A percentile compares a stretch with the other conserved stretches of the same genome.
Evolutionary conservation across 2,329 filamentous ascomycete genomes (phyloP).

Genomic region (Penicillium sp.): DNA sequence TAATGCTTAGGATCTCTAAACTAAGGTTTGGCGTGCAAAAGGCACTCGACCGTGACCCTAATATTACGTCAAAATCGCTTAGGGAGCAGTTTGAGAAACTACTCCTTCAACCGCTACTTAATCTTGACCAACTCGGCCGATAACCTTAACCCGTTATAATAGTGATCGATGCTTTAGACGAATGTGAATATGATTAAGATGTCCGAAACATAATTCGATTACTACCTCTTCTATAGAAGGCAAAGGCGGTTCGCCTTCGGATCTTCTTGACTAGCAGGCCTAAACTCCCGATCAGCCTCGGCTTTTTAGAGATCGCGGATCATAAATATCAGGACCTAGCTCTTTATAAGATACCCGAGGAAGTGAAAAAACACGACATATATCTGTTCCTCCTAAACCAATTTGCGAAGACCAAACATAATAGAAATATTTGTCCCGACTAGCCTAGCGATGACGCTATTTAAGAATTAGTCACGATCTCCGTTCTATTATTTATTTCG

Average conservation of each 20-base stretch:
- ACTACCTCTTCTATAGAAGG: slow-evolving; percentile 13
- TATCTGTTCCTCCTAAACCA: slow-evolving; percentile 21
- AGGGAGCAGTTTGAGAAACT: slow-evolving; percentile 30
- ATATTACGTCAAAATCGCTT: slow-evolving; percentile 25
- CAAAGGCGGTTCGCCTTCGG: slow-evolving; percentile 13
- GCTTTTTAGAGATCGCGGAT: slow-evolving; percentile 17
- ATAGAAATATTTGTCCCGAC: slow-evolving; percentile 7
- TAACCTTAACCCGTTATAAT: slow-evolving; percentile 10
- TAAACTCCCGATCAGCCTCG: slow-evolving; percentile 23
- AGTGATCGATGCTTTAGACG: slow-evolving; percentile 30
- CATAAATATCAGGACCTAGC: no score
- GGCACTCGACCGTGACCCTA: slow-evolving; percentile 25
- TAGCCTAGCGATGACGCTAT: slow-evolving; percentile 15
- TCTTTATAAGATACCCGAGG: slow-evolving; percentile 14
- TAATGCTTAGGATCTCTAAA: slow-evolving; percentile 32
- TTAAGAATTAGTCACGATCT: slow-evolving; percentile 7
- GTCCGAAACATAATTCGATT: slow-evolving; percentile 22
- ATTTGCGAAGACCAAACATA: slow-evolving; percentile 15
- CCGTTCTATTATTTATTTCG: slow-evolving; percentile 20
- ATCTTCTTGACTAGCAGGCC: slow-evolving; percentile 30
- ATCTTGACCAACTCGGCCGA: neutral
- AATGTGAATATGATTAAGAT: slow-evolving; percentile 24
- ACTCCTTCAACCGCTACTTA: slow-evolving; percentile 23
- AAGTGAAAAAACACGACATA: slow-evolving; percentile 26
- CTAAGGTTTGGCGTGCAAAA: slow-evolving; percentile 22